Conservation (phyloP, 208 protist species). For the Trypanosoma lewisi region DNA sequence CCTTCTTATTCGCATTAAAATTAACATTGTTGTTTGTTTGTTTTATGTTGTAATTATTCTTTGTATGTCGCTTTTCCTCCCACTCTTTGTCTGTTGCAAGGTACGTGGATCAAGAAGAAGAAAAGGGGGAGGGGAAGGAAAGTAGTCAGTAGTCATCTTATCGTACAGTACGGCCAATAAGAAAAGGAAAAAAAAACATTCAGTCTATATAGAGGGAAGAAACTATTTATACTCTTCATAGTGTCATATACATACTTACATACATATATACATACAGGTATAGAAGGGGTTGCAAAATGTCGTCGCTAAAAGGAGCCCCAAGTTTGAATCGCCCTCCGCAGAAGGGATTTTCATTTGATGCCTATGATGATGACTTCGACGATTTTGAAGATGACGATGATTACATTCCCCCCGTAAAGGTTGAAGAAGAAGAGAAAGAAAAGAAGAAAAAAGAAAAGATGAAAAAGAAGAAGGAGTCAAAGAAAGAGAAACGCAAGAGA, state of each 20-base stretch:
- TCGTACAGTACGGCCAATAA: too few relatives aligned
- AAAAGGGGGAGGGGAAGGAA: neutral
- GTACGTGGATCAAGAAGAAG: neutral
- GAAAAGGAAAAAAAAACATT: too few relatives aligned
- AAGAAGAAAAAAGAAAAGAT: slow-evolving; percentile 27
- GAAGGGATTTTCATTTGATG: slow-evolving; percentile 43
- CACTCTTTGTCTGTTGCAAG: too few relatives aligned
- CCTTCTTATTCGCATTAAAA: too few relatives aligned
- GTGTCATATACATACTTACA: too few relatives aligned
- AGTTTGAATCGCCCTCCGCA: slow-evolving; percentile 33
- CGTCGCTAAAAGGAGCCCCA: slow-evolving; percentile 53
- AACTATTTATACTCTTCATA: too few relatives aligned
- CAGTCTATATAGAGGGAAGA: too few relatives aligned
- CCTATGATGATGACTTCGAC: slow-evolving; percentile 18
- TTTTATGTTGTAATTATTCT: too few relatives aligned
- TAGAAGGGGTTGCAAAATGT: slow-evolving; percentile 17
- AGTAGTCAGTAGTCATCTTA: neutral
- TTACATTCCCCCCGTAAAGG: slow-evolving; percentile 30
- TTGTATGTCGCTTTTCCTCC: too few relatives aligned
- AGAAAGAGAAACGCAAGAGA: slow-evolving; percentile 26
- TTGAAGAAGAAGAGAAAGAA: slow-evolving; percentile 24
- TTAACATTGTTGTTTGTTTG: too few relatives aligned
- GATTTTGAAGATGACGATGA: slow-evolving; percentile 55
- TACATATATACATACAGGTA: neutral
- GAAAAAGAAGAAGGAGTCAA: slow-evolving; percentile 22